These are phyloP conservation scores for Ophiostoma australiae DNA, from an alignment of 2,329 filamentous ascomycete species.

Conservation along the genomic window DNA sequence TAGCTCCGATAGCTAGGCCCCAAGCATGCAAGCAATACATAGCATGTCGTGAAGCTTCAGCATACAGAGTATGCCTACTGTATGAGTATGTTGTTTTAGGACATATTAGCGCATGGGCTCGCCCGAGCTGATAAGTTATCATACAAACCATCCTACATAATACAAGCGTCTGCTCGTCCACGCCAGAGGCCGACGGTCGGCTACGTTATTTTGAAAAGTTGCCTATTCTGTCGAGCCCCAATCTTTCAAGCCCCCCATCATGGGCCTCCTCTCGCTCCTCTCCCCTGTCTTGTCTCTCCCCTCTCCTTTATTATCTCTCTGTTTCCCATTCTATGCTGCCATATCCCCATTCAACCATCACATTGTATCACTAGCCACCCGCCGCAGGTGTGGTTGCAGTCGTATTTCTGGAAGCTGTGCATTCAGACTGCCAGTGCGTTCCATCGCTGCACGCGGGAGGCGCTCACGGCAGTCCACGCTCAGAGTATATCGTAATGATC, in stretches of 20 bases:
- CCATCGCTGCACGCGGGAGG: background rate
- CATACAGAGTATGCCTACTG: background rate
- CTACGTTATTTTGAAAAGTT: background rate
- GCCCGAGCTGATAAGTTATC: constrained; percentile 3
- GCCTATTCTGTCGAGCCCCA: constrained; percentile 5
- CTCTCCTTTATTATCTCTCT: background rate
- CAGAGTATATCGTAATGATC: background rate
- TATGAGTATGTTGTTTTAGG: background rate
- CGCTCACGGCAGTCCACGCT: background rate
- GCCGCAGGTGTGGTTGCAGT: constrained; percentile 11
- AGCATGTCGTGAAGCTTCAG: background rate
- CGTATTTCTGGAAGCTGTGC: constrained; percentile 7
- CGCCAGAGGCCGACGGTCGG: constrained; percentile 1
- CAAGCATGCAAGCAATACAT: background rate
- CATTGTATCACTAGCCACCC: background rate
- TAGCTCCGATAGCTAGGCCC: background rate
- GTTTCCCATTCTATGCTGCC: background rate
- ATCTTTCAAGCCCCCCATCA: background rate
- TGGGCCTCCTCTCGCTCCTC: no score
- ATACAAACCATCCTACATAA: background rate
- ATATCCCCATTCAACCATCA: background rate
- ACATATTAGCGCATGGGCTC: background rate
- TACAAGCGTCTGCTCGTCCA: background rate
- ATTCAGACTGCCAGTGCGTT: background rate
- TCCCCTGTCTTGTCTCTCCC: background rate